Conservation (phyloP, 2,329 filamentous ascomycete genomes). For the Xylaria sp. region DNA sequence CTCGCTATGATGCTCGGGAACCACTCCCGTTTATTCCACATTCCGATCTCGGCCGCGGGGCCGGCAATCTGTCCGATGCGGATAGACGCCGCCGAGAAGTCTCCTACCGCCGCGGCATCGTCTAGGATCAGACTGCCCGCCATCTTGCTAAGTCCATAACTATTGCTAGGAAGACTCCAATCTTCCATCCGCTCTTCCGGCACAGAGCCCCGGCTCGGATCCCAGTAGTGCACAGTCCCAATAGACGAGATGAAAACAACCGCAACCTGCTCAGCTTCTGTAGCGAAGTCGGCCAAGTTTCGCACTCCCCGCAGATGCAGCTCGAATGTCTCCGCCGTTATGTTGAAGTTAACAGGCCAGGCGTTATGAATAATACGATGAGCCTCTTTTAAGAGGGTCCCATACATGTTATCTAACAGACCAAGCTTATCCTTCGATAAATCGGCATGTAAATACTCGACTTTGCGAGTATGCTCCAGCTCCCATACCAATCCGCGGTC, state of each 20-base stretch:
- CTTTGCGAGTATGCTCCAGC: slow-evolving; percentile 17
- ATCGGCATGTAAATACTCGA: slow-evolving; percentile 36
- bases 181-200: slow-evolving; percentile 53
- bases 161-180: slow-evolving; percentile 45
- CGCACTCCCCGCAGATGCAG: slow-evolving; percentile 52
- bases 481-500: slow-evolving; percentile 26
- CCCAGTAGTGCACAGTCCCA: slow-evolving; percentile 52
- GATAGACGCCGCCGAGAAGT: slow-evolving; percentile 53
- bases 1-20: slow-evolving; percentile 61
- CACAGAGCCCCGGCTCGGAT: slow-evolving; percentile 42
- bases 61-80: slow-evolving; percentile 61
- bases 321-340: slow-evolving; percentile 48
- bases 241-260: slow-evolving; percentile 57
- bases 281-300: slow-evolving; percentile 49
- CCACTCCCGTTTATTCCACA: slow-evolving; percentile 68
- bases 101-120: slow-evolving; percentile 48
- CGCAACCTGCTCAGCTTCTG: slow-evolving; percentile 36
- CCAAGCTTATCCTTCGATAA: slow-evolving; percentile 28
- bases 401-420: slow-evolving; percentile 22
- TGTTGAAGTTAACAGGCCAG: slow-evolving; percentile 54
- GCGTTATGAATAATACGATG: slow-evolving; percentile 49
- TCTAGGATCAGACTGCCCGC: slow-evolving; percentile 55
- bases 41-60: slow-evolving; percentile 51
- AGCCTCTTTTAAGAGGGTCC: slow-evolving; percentile 11
- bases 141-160: slow-evolving; percentile 58